phyloP scores from a whole-genome alignment of 441 rosid genomes.

The Populus hybrid region DNA sequence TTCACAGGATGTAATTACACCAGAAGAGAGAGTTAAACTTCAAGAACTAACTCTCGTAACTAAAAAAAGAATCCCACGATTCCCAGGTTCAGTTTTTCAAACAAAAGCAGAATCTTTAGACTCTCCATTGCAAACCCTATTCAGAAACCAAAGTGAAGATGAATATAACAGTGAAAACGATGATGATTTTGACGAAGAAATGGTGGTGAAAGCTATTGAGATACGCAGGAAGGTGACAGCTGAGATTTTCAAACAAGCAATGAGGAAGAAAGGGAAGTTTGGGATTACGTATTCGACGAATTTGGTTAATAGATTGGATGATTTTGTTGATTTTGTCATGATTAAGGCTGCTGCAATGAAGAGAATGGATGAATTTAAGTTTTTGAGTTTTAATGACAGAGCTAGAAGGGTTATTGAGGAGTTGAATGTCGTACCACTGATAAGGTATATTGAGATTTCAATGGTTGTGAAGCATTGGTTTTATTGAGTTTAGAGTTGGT shows the following conservation, averaged over 20 bases:
- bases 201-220: constrained; percentile 66
- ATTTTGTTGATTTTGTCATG: constrained; percentile 69
- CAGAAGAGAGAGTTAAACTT: constrained; percentile 45
- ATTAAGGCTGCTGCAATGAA: constrained; percentile 81
- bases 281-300: constrained; percentile 78
- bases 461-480: neutral
- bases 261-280: constrained; percentile 64
- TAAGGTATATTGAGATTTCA: constrained; percentile 42
- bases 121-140: constrained; percentile 20
- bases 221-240: constrained; percentile 66
- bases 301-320: constrained; percentile 48
- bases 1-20: constrained; percentile 19
- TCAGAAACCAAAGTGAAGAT: constrained; percentile 11
- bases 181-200: constrained; percentile 42
- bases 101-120: constrained; percentile 13
- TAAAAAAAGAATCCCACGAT: constrained; percentile 55
- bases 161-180: constrained; percentile 9
- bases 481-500: constrained; percentile 1
- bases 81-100: constrained; percentile 70
- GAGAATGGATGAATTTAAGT: constrained; percentile 45
- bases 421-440: constrained; percentile 63
- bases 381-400: constrained; percentile 51
- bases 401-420: constrained; percentile 57
- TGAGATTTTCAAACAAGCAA: constrained; percentile 62
- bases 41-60: constrained; percentile 60